These are phyloP conservation scores for Naematelia aurantialba DNA, from an alignment of 768 basidiomycete genomes.

Conservation along the genomic window DNA sequence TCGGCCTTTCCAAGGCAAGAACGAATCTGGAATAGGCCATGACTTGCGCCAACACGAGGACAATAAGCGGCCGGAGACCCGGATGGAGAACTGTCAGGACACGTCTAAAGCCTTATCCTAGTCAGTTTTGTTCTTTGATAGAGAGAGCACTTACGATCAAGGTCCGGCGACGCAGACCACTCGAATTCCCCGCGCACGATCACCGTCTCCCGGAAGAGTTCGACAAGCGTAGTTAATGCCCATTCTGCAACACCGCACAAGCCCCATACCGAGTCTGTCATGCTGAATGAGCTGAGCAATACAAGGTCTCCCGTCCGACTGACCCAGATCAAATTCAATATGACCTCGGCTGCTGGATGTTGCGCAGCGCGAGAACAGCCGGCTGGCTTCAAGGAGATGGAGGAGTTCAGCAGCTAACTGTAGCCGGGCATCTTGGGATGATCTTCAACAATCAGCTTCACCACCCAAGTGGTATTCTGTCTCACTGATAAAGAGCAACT, in stretches of 20 bases:
- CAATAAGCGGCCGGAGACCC: conserved; percentile 2
- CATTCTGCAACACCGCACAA: conserved; percentile 28
- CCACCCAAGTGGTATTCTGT: background rate
- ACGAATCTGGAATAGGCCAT: conserved; percentile 20
- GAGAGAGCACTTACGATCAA: background rate
- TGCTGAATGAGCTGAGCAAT: too few relatives aligned
- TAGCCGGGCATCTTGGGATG: conserved; percentile 9
- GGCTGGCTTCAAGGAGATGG: conserved; percentile 22
- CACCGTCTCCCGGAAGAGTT: conserved; percentile 14
- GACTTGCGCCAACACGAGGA: conserved; percentile 20
- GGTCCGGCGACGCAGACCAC: conserved; percentile 3
- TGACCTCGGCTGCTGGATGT: conserved; percentile 10
- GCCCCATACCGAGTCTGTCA: conserved; percentile 29
- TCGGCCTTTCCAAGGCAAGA: conserved; percentile 23
- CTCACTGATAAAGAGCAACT: conserved; percentile 13
- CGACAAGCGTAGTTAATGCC: conserved; percentile 9
- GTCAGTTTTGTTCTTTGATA: background rate
- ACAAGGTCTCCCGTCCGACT: too few relatives aligned
- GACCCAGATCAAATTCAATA: conserved; percentile 28
- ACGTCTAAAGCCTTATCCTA: background rate
- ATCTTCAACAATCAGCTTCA: background rate
- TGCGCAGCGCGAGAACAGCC: conserved; percentile 21
- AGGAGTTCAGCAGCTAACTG: conserved; percentile 25
- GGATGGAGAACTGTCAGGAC: background rate
- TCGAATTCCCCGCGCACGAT: conserved; percentile 6